phyloP scores from a whole-genome alignment of 768 basidiomycete genomes.

The Multifurca ochricompacta region DNA sequence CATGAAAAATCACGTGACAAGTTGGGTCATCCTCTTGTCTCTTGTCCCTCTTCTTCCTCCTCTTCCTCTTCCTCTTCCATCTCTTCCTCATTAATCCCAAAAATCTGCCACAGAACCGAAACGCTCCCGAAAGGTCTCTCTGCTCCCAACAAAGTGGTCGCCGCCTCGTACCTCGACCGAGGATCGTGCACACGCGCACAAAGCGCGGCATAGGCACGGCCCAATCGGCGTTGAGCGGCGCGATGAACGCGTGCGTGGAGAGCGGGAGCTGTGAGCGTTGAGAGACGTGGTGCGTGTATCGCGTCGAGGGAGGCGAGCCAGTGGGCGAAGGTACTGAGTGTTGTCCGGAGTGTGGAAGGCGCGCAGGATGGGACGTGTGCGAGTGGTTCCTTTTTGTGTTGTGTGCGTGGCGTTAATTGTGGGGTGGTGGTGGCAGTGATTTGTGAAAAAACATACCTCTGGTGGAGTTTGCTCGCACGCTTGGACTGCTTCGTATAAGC shows the following conservation, averaged over 20 bases:
- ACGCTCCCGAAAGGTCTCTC: constrained; percentile 80
- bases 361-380: constrained; percentile 65
- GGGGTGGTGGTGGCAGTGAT: neutral
- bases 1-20: too few relatives aligned
- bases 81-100: constrained; percentile 52
- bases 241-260: constrained; percentile 69
- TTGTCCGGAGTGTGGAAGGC: constrained; percentile 50
- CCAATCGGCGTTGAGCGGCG: constrained; percentile 61
- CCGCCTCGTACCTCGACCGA: constrained; percentile 87
- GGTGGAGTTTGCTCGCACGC: constrained; percentile 34
- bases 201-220: constrained; percentile 58
- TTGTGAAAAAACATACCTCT: constrained; percentile 30
- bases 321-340: constrained; percentile 63
- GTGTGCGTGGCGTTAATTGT: too few relatives aligned
- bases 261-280: constrained; percentile 59
- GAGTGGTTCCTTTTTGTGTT: constrained; percentile 50
- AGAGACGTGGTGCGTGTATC: constrained; percentile 70
- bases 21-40: neutral
- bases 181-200: constrained; percentile 71
- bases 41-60: neutral
- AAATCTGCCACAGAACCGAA: constrained; percentile 66
- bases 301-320: constrained; percentile 84
- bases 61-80: neutral
- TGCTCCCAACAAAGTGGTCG: constrained; percentile 71
- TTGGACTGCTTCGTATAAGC: constrained; percentile 40